Conservation (phyloP, 2,329 filamentous ascomycete species). For the Fusarium pseudograminearum region DNA sequence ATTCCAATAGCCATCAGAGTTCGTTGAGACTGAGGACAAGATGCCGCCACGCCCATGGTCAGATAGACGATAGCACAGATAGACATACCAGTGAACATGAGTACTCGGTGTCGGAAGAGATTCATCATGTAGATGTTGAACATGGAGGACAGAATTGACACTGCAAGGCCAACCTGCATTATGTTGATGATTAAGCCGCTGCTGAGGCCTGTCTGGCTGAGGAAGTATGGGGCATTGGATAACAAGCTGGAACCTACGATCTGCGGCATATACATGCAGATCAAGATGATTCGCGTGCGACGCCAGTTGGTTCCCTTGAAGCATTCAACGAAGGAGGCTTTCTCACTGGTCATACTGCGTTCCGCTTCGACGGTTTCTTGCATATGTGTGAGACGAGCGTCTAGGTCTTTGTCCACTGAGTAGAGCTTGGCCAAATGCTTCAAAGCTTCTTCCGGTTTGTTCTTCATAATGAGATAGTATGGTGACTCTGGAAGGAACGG, state of each 20-base stretch:
- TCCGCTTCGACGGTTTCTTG: conserved; percentile 4
- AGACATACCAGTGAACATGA: conserved; percentile 16
- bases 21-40: conserved; percentile 9
- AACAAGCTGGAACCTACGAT: conserved; percentile 12
- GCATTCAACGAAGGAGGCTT: conserved; percentile 17
- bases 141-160: conserved; percentile 9
- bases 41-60: conserved; percentile 8
- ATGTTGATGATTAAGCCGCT: conserved; percentile 9
- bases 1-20: conserved; percentile 4
- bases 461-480: conserved; percentile 25
- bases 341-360: not conserved
- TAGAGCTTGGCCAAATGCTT: conserved; percentile 6
- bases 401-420: conserved; percentile 2
- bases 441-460: conserved; percentile 2
- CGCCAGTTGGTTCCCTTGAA: conserved; percentile 26
- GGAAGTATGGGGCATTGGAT: conserved; percentile 16
- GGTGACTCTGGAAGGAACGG: conserved; percentile 26
- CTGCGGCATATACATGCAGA: conserved; percentile 30
- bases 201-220: conserved; percentile 1
- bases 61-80: conserved; percentile 21
- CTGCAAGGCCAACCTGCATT: conserved; percentile 17
- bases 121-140: conserved; percentile 28
- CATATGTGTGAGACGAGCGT: conserved; percentile 1
- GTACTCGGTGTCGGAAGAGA: conserved; percentile 13
- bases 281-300: conserved; percentile 21